Evolutionary conservation across 768 basidiomycete species (phyloP), one percentile per base, ranked within the genome.

Genomic region (Daedaleopsis nitida): DNA sequence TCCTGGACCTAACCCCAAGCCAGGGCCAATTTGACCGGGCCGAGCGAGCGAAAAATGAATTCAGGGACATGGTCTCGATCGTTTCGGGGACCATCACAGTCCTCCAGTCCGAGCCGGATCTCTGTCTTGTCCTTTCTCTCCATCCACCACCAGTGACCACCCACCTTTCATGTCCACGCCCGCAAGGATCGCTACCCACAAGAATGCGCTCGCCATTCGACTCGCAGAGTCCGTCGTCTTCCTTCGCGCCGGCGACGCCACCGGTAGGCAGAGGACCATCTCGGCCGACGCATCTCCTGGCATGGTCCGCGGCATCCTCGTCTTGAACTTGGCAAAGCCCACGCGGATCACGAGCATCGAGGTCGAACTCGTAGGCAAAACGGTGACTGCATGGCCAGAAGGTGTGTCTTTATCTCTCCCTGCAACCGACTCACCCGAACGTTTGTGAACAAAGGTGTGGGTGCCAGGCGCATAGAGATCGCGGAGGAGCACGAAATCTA

Each of bases 281-380:
- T 66, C 74, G 67, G 52, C 75, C 65, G 65, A 70, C 37, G 74
- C 77, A 61, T 77, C 74, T 4, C 84, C 87, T 0, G 83, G 87
- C 17, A 74, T 87, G 68, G 75, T 92, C 13, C 77, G 89, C 51
- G 89, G 89, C 11, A 74, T 91, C 5, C 78, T 91, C 58, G 85
- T 83, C 1, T 76, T 92, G 59, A 79, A 77, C 14, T 74, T 91
- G 43, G 77, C 78, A 34, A 96, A 96, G 71, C 86, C 94, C 0
- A 94, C 86, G 55, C 87, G 87, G 72, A 87, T 99, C 65, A 87
- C 89, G 35, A 90, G 87, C 68, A 95, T 99, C 59, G 88, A 88
- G 57, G 79, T 97, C 42, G 85, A 88, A 71, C 76, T 99, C 21
- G 78, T 86, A 48, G 95, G 91, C 3, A 88, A 80, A 60, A 80